Percentiles rank a stretch among this genome's conserved stretches.
Evolutionary conservation across 495 filamentous ascomycete genomes (phyloP).

Genomic region (Penicillium tannophilum): DNA sequence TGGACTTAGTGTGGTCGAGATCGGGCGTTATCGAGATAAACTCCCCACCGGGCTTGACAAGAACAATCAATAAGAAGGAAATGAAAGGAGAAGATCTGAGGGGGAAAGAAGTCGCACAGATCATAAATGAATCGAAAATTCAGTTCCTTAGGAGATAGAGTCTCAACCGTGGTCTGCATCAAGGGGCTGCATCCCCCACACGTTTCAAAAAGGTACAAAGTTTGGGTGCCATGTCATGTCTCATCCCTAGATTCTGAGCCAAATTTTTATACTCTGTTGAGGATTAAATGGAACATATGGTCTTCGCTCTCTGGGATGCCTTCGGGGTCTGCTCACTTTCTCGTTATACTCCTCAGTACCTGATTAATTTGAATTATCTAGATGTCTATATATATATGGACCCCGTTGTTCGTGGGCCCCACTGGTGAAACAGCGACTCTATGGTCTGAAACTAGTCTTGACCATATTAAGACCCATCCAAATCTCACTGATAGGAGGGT

Average conservation of each 20-base stretch:
- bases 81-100: background rate
- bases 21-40: constrained; percentile 27
- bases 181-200: constrained; percentile 22
- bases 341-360: too few relatives aligned
- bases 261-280: too few relatives aligned
- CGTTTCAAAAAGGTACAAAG: constrained; percentile 17
- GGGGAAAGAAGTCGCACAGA: background rate
- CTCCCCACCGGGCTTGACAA: constrained; percentile 6
- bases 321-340: too few relatives aligned
- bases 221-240: constrained; percentile 12
- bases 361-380: background rate
- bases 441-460: background rate
- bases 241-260: constrained; percentile 10
- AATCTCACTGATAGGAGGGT: constrained; percentile 5
- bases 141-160: background rate
- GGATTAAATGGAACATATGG: background rate
- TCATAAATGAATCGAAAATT: background rate
- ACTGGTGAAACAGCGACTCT: constrained; percentile 22
- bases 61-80: background rate
- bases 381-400: background rate
- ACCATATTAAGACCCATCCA: background rate
- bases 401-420: constrained; percentile 1
- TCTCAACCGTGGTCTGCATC: constrained; percentile 6
- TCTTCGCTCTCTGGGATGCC: too few relatives aligned
- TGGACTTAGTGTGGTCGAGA: constrained; percentile 29